Evolutionary conservation across 2,329 filamentous ascomycete species (phyloP), one percentile per base, ranked within the genome.

Genomic region (Fusarium illudens): DNA sequence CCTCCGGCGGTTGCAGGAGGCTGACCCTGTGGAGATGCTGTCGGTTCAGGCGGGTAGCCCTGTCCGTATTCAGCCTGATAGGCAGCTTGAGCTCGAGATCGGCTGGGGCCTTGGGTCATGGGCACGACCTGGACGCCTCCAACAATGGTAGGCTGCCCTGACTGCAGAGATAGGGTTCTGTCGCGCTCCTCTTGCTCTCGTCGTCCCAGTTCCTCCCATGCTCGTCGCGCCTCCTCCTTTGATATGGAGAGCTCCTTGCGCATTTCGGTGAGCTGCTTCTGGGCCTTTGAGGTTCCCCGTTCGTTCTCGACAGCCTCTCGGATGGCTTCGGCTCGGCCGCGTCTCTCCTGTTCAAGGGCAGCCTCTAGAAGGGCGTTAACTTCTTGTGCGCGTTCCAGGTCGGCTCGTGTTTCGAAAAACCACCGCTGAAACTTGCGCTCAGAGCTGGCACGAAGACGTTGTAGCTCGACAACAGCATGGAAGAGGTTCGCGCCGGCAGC

Each of bases 371-470:
- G 88, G 4, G 89, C 94, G 59, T 93, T 92, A 34, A 92, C 84
- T 79, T 98, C 96, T 70, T 92, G 91, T 51, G 90, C 87, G 27
- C 92, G 89, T 81, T 98, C 96, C 69, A 97, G 89, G 71, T 98
- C 94, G 30, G 90, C 87, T 53, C 94, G 87, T 8, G 94, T 97
- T 77, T 99, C 96, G 72, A 97, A 97, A 80, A 98, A 98, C 96
- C 96, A 99, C 52, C 96, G 88, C 80, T 99, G 96, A 73, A 99
- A 99, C 77, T 98, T 98, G 68, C 96, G 90, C 79, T 99, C 96
- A 0, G 95, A 98, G 58, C 94, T 97, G 34, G 96, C 96, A 42
- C 96, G 91, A 25, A 99, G 84, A 29, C 96, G 90, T 78, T 99
- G 96, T 46, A 99, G 83, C 79, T 99, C 96, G 4, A 99, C 96